Percentiles rank a stretch among this genome's conserved stretches.
phyloP scores from a whole-genome alignment of 768 basidiomycete species.

The Lactifluus piperatus region DNA sequence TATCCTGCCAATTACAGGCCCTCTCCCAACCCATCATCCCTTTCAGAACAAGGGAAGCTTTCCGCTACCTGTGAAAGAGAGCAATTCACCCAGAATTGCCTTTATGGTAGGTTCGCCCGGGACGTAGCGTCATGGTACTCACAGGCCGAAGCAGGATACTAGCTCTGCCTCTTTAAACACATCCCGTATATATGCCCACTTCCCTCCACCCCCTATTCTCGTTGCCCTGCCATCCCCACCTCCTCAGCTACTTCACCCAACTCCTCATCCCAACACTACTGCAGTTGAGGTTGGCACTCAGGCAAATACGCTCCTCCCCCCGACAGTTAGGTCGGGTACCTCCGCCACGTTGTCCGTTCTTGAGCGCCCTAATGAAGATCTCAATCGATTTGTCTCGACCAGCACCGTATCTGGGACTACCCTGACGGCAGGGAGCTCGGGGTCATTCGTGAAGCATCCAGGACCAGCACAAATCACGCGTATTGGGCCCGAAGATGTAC shows the following conservation, averaged over 20 bases:
- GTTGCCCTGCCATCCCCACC: conserved; percentile 17
- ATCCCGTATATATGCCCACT: conserved; percentile 24
- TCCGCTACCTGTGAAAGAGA: neutral
- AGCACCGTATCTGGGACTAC: conserved; percentile 76
- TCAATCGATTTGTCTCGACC: conserved; percentile 85
- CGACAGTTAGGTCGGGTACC: conserved; percentile 23
- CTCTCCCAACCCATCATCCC: neutral
- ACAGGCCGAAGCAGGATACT: conserved; percentile 34
- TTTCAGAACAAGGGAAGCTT: neutral
- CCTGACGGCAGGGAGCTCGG: conserved; percentile 59
- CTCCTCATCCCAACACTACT: neutral
- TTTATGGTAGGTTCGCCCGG: neutral
- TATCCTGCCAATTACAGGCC: neutral
- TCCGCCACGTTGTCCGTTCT: conserved; percentile 48
- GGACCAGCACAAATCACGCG: conserved; percentile 72
- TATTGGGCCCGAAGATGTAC: conserved; percentile 76
- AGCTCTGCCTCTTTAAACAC: conserved; percentile 37
- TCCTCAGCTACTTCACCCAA: conserved; percentile 16
- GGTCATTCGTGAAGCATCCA: conserved; percentile 78
- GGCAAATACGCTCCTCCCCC: conserved; percentile 12
- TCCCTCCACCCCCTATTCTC: conserved; percentile 25
- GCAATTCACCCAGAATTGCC: neutral
- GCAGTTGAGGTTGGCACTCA: neutral
- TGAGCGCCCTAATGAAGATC: conserved; percentile 52
- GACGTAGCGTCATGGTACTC: conserved; percentile 28